These are phyloP conservation scores for Themeda triandra DNA, from an alignment of 176 grass and related monocot genomes.

Conservation along the genomic window DNA sequence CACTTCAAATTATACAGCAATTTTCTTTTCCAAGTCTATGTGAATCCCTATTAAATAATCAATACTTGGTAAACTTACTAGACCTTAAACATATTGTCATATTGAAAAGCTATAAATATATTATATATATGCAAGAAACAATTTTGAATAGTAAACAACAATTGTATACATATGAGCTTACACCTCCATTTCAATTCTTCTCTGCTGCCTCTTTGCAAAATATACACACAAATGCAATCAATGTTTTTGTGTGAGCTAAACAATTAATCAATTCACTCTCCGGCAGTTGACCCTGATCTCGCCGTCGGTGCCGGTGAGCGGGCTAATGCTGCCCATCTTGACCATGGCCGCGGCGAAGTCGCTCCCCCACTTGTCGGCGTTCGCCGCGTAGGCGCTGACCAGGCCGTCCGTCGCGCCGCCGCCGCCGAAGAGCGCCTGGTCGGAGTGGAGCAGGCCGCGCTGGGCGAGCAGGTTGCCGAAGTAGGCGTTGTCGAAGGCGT, in stretches of 20 bases:
- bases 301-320: slow-evolving; percentile 35
- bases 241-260: background rate
- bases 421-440: slow-evolving; percentile 52
- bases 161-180: background rate
- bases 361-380: background rate
- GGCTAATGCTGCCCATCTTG: slow-evolving; percentile 35
- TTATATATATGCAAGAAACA: background rate
- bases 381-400: slow-evolving; percentile 24
- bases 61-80: too few species aligned
- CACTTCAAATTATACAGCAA: too few species aligned
- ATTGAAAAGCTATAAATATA: too few species aligned
- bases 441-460: slow-evolving; percentile 50
- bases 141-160: background rate
- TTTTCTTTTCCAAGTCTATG: too few species aligned
- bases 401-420: slow-evolving; percentile 26
- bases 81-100: too few species aligned
- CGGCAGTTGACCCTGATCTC: slow-evolving; percentile 54
- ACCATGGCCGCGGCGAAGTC: slow-evolving; percentile 54
- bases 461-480: slow-evolving; percentile 30
- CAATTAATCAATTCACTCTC: slow-evolving; percentile 17
- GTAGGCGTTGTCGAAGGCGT: slow-evolving; percentile 56
- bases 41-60: too few species aligned
- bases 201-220: background rate
- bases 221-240: background rate
- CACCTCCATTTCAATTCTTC: background rate